These are phyloP conservation scores for Diophrys appendiculata DNA, from an alignment of 73 alveolate genomes.

Conservation along the genomic window DNA sequence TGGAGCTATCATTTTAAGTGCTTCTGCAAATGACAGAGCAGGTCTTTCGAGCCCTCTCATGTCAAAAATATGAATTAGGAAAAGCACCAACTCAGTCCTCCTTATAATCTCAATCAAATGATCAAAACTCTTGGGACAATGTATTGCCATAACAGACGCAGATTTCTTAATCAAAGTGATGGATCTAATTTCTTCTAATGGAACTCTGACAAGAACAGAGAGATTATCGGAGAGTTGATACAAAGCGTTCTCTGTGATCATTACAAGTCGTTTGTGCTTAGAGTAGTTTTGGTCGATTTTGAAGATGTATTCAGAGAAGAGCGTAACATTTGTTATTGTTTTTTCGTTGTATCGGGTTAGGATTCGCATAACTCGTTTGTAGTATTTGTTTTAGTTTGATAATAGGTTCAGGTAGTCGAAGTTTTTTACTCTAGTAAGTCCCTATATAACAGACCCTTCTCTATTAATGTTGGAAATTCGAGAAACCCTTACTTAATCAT, in stretches of 20 bases:
- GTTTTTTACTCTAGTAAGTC: slow-evolving; percentile 32
- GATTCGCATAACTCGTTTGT: slow-evolving; percentile 40
- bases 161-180: slow-evolving; percentile 51
- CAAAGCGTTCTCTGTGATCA: slow-evolving; percentile 32
- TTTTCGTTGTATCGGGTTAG: slow-evolving; percentile 9
- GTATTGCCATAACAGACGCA: slow-evolving; percentile 48
- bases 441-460: slow-evolving; percentile 23
- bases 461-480: no score
- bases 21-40: slow-evolving; percentile 26
- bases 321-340: background rate
- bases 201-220: slow-evolving; percentile 36
- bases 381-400: slow-evolving; percentile 19
- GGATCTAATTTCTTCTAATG: slow-evolving; percentile 19
- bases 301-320: slow-evolving; percentile 44
- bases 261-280: slow-evolving; percentile 31
- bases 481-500: no score
- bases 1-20: slow-evolving; percentile 25
- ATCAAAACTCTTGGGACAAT: slow-evolving; percentile 38
- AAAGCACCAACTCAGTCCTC: slow-evolving; percentile 53
- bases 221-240: slow-evolving; percentile 45
- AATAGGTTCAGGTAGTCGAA: slow-evolving; percentile 52
- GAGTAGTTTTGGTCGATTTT: slow-evolving; percentile 24
- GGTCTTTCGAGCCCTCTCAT: slow-evolving; percentile 23
- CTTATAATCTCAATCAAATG: slow-evolving; percentile 45
- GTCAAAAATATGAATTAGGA: slow-evolving; percentile 43